Evolutionary conservation across 768 basidiomycete species (phyloP), one percentile per base, ranked within the genome.

Genomic region (Tulasnella sp.): DNA sequence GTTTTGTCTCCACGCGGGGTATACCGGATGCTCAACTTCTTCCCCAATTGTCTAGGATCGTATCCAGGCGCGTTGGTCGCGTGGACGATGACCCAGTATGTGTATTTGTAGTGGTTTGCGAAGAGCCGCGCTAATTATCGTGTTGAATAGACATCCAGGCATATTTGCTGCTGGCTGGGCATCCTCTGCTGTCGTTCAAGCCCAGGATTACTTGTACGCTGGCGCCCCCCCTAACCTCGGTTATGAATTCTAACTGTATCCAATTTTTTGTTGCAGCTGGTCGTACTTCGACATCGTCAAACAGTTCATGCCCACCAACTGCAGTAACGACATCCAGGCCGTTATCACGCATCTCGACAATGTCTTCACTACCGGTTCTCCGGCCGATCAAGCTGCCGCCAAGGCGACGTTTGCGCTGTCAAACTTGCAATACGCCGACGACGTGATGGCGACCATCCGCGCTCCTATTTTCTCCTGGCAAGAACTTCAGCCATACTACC

Each of bases 131-230:
- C 46, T 48, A 6, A 36, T 7, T 7, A 42, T 19, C 3, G 38
- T 12, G 19, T 44, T 36, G 14, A 36, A 31, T 56, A 77, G 76
- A 38, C 58, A 77, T 56, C 76, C 76, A 56, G 38, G 38, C 36
- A 77, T 77, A 16, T 77, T 77, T 52, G 76, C 76, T 16, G 76
- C 76, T 62, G 76, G 42, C 27, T 77, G 76, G 76, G 76, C 76
- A 31, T 77, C 76, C 46, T 77, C 76, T 16, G 76, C 76, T 56
- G 76, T 77, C 76, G 42, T 77, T 19, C 48, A 77, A 52, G 76
- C 76, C 18, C 76, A 77, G 52, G 58, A 77, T 56, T 77, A 62
- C 27, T 56, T 77, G 76, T 77, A 52, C 40, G 74, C 52, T 10
- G 46, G n/a, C 74, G 24, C 34, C 21, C 6, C 3, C 40, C 71